Base-by-base conservation (phyloP, 148 eudicot species). In the Mesembryanthemum crystallinum region DNA sequence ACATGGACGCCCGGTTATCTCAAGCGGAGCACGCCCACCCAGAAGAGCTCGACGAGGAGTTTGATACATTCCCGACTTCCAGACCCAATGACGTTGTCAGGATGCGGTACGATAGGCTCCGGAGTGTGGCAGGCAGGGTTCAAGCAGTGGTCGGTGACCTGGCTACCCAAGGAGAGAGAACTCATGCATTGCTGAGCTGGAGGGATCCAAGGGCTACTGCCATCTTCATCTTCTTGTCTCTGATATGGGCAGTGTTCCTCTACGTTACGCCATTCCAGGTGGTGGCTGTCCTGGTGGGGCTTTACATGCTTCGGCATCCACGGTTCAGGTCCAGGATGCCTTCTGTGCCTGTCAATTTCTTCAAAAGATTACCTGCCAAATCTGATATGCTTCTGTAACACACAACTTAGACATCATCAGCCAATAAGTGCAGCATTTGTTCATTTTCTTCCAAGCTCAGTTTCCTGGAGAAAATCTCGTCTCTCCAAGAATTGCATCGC, bases 201-300 rank as follows among this genome's bases (percentile, higher is more conserved):
- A 81, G 98, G 79, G 98, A 94, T 71, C 92, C 98, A 1, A 85
- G 98, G 71, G 97, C 96, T 0, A 94, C 98, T 0, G 96, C 97
- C 2, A 90, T 92, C 7, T 80, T 92, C 78, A 90, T 94, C 37
- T 86, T 94, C 69, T 73, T 94, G 60, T 76, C 97, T 5, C 74
- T 94, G 81, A 66, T 90, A 37, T 84, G 76, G 77, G 98, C 98
- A 14, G 86, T 94, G 27, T 30, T 94, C 72, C 85, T 94, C 32
- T 94, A 94, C 61, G 93, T 94, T 14, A 92, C 97, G 29, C 98
- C 98, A 0, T 92, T 94, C 58, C 98, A 94, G 85, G 84, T 89
- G 6, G 71, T 92, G 17, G 97, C 96, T 8, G 79, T 94, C 78
- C 76, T 94, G 15, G 23, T 82, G 12, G 97, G 96, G 73, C 85